Conservation (phyloP, 768 basidiomycete genomes). For the Russula sp. region DNA sequence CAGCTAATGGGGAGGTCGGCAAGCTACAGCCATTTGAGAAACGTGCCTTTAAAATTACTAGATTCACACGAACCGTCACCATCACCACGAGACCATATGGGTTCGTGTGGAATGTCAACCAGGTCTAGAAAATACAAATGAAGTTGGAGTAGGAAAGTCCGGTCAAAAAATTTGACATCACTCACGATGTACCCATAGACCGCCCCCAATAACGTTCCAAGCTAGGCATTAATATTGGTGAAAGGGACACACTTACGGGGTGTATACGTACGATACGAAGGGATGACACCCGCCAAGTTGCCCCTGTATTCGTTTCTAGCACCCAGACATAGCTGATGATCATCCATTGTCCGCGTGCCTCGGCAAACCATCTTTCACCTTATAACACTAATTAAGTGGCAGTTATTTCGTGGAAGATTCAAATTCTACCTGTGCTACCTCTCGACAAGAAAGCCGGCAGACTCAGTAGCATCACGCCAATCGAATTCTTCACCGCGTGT, state of each 20-base stretch:
- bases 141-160: not conserved
- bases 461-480: conserved; percentile 43
- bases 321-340: conserved; percentile 51
- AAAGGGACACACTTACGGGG: not conserved
- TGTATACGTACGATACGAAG: conserved; percentile 42
- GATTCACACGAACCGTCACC: conserved; percentile 37
- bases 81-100: conserved; percentile 44
- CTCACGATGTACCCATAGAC: conserved; percentile 39
- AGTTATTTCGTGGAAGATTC: not conserved
- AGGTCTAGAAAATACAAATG: conserved; percentile 35
- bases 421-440: conserved; percentile 36
- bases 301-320: conserved; percentile 51
- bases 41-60: not conserved
- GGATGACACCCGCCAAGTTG: conserved; percentile 48
- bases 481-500: conserved; percentile 48
- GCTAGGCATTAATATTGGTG: conserved; percentile 25
- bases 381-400: not conserved
- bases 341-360: conserved; percentile 49
- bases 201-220: conserved; percentile 37
- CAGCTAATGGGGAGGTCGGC: conserved; percentile 48
- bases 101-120: conserved; percentile 41
- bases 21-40: conserved; percentile 34
- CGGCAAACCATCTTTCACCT: conserved; percentile 43
- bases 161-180: not conserved
- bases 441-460: conserved; percentile 45